These are phyloP conservation scores for Claviceps digitariae DNA, from an alignment of 2,329 filamentous ascomycete species.

Conservation along the genomic window DNA sequence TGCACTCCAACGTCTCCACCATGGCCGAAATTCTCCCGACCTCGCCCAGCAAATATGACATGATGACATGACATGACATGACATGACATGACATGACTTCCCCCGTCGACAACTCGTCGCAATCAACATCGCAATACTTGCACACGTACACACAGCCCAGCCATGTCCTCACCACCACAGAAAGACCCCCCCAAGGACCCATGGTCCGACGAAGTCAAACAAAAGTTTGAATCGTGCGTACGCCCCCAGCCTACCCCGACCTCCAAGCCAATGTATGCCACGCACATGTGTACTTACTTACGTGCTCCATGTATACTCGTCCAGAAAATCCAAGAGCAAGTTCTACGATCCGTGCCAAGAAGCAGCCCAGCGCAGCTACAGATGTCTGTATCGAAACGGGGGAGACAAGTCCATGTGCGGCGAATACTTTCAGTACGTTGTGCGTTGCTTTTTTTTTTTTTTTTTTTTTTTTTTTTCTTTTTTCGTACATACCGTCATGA, in stretches of 20 bases:
- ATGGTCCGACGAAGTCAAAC: constrained; percentile 46
- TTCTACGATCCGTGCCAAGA: constrained; percentile 95
- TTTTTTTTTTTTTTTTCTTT: neutral
- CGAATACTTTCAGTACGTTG: constrained; percentile 84
- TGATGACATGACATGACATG: constrained; percentile 1
- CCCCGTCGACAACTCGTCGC: neutral
- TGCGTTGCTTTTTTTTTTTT: neutral
- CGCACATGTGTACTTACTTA: neutral
- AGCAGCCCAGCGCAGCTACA: constrained; percentile 70
- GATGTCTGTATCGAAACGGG: constrained; percentile 76
- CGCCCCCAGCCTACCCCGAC: neutral
- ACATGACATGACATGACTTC: constrained; percentile 1
- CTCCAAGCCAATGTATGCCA: neutral
- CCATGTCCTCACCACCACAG: constrained; percentile 2
- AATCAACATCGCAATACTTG: neutral
- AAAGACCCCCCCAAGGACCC: constrained; percentile 20
- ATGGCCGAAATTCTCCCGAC: constrained; percentile 10
- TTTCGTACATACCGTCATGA: too few relatives aligned
- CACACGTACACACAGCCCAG: neutral
- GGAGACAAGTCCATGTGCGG: constrained; percentile 81
- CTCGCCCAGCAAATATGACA: neutral
- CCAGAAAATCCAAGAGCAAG: constrained; percentile 74
- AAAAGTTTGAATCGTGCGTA: constrained; percentile 50
- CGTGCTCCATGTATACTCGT: neutral
- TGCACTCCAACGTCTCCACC: neutral